These are phyloP conservation scores for Fragaria ananassa DNA, from an alignment of 306 rosid genomes.

Conservation along the genomic window DNA sequence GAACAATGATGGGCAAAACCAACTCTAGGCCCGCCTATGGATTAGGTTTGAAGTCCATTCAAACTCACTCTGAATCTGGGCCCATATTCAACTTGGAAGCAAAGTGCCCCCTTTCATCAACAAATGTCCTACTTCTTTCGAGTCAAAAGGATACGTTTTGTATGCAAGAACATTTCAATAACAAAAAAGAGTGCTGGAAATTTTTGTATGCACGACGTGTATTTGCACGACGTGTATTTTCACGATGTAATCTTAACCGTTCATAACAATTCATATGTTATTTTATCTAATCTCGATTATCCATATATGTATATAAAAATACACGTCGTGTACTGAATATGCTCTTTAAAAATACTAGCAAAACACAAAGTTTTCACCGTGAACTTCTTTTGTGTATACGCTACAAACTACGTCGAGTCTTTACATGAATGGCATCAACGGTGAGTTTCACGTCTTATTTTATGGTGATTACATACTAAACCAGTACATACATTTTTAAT, in stretches of 20 bases:
- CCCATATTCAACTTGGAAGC: neutral
- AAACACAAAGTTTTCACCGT: neutral
- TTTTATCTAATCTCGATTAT: too few relatives aligned
- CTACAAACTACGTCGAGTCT: neutral
- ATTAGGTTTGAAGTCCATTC: neutral
- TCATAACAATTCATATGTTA: too few relatives aligned
- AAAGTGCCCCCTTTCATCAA: neutral
- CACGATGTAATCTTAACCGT: too few relatives aligned
- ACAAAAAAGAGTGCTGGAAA: neutral
- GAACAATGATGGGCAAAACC: neutral
- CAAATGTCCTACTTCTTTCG: neutral
- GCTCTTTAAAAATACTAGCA: neutral
- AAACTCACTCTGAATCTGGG: neutral
- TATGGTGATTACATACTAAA: neutral
- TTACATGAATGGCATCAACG: neutral
- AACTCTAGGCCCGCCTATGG: neutral
- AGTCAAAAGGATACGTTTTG: neutral
- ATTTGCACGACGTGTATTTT: too few relatives aligned
- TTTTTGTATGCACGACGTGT: too few relatives aligned
- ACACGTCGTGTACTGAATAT: too few relatives aligned
- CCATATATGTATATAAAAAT: too few relatives aligned
- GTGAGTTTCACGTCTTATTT: neutral
- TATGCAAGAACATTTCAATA: neutral
- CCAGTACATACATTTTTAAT: neutral
- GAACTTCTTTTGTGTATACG: neutral